These are phyloP conservation scores for Akebia trifoliata DNA, from an alignment of 164 flowering plant species.

Conservation along the genomic window DNA sequence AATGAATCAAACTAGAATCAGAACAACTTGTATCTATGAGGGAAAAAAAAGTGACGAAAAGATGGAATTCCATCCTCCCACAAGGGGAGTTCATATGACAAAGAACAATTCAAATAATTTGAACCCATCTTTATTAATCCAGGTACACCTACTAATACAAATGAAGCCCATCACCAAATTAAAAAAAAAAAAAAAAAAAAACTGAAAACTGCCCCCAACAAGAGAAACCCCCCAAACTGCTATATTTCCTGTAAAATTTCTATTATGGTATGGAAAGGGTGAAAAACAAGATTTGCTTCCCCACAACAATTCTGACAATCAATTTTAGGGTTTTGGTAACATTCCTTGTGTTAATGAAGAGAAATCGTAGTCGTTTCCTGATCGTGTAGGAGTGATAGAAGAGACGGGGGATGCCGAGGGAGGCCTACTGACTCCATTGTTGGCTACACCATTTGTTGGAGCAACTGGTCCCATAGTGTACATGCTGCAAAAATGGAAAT, in stretches of 20 bases:
- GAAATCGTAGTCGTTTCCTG: constrained; percentile 56
- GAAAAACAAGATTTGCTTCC: too few species aligned
- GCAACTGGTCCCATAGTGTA: constrained; percentile 33
- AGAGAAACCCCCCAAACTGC: constrained; percentile 20
- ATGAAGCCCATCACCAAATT: constrained; percentile 26
- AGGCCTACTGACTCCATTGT: constrained; percentile 29
- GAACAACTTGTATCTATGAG: too few species aligned
- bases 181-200: constrained; percentile 4
- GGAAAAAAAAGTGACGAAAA: too few species aligned
- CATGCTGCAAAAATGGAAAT: constrained; percentile 33
- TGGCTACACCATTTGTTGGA: constrained; percentile 36
- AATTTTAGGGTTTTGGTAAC: constrained; percentile 52
- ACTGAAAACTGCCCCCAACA: constrained; percentile 23
- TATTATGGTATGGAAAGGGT: constrained; percentile 19
- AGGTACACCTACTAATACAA: constrained; percentile 27
- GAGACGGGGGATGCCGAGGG: constrained; percentile 37
- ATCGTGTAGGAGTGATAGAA: constrained; percentile 28
- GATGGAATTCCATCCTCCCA: too few species aligned
- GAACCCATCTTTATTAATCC: constrained; percentile 23
- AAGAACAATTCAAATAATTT: too few species aligned
- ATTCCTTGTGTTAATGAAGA: constrained; percentile 45
- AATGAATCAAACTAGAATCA: too few species aligned
- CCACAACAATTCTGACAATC: too few species aligned
- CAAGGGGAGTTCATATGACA: too few species aligned
- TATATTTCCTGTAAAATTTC: constrained; percentile 22